Base-by-base conservation (phyloP, 179 eudicot genomes). In the Heliamphora pulchella region DNA sequence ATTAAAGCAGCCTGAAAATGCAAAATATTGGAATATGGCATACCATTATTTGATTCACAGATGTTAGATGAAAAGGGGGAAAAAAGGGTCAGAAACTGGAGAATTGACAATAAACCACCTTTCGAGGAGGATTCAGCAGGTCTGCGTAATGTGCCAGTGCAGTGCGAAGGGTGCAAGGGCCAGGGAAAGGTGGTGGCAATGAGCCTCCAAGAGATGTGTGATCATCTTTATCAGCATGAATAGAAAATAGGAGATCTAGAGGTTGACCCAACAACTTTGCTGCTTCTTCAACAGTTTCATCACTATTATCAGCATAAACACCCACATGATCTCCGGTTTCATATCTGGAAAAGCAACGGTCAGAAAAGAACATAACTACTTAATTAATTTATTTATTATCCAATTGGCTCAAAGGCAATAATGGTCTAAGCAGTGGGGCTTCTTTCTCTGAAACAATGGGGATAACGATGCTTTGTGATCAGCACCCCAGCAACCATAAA, bases 291-390 rank as follows among this genome's bases (percentile, higher is more conserved):
- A 91, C 87, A 43, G 82, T 86, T 83, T 91, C 94, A 66, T 79
- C 75, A 57, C 85, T 84, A 81, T 92, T 92, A 18, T 92, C 94
- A 79, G 90, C 88, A 82, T 84, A 92, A 54, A 92, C 94, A 83
- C 97, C 97, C 41, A 91, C 89, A 84, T 91, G 96, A 81, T 91
- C 96, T 55, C 96, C 96, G 48, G 96, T 91, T 82, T 91, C 96
- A 84, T 91, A 91, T 80, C 96, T 92, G 86, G 65, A 20, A 51
- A 78, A 17, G 75, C 66, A 65, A 15, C 18, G 20, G 11, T 20
- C 80, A 61, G 69, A 13, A 74, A 55, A 46, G 64, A 53, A 46
- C 46, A 4, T 3, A 64, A 51, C 48, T 71, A 78, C 62, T 78
- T 6, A 10, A 78, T 78, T 11, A 31, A 44, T 8, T 65, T 41